Evolutionary conservation across 441 rosid genomes (phyloP).

Genomic region (Breynia disticha): DNA sequence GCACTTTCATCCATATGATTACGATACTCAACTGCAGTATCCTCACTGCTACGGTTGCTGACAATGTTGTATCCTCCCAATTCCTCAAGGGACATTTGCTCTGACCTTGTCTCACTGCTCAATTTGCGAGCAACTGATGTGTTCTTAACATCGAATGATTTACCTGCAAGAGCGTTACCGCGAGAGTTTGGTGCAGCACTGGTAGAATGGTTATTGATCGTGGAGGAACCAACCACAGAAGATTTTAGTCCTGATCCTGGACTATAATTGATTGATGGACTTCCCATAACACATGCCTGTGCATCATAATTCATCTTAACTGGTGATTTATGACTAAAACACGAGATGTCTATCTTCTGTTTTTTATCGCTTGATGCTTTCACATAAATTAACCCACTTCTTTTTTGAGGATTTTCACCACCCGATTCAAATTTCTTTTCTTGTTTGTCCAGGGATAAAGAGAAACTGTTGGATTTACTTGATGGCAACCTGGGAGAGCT

Average conservation of each 20-base stretch:
- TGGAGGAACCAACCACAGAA: conserved; percentile 17
- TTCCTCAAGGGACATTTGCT: conserved; percentile 20
- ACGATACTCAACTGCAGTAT: conserved; percentile 12
- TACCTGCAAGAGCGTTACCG: conserved; percentile 16
- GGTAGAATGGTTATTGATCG: conserved; percentile 13
- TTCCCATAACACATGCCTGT: conserved; percentile 17
- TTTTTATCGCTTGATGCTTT: conserved; percentile 26
- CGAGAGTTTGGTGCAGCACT: conserved; percentile 18
- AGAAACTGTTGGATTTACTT: conserved; percentile 12
- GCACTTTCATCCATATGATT: conserved; percentile 8
- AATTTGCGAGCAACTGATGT: conserved; percentile 8
- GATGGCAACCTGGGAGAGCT: conserved; percentile 21
- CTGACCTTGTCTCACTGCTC: conserved; percentile 18
- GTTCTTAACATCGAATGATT: conserved; percentile 9
- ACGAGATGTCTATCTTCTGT: conserved; percentile 24
- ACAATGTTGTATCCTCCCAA: conserved; percentile 15
- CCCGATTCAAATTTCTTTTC: conserved; percentile 16
- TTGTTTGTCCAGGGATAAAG: conserved; percentile 25
- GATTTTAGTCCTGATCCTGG: conserved; percentile 18
- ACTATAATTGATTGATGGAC: conserved; percentile 21
- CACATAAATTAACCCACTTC: conserved; percentile 16
- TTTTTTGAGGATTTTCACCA: conserved; percentile 24
- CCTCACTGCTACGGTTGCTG: conserved; percentile 9
- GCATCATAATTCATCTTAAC: conserved; percentile 19
- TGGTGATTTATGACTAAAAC: conserved; percentile 21